Evolutionary conservation across 2,329 filamentous ascomycete species (phyloP).

Genomic region (Colletotrichum neosansevieriae): DNA sequence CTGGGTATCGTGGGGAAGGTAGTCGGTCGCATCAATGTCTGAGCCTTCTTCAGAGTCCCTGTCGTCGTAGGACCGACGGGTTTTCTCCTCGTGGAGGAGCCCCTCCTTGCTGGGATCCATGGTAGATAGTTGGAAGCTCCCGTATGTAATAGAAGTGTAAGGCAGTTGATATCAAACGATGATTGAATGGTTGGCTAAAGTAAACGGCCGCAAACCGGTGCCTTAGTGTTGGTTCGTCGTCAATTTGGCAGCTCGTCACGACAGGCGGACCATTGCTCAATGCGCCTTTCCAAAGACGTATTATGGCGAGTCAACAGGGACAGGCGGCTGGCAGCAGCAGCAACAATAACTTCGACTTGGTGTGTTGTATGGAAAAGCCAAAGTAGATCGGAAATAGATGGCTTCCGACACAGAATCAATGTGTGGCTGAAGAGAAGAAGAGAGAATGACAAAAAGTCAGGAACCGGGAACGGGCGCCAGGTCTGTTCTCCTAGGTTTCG

Average conservation of each 20-base stretch:
- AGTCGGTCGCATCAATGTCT: conserved; percentile 49
- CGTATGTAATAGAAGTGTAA: background rate
- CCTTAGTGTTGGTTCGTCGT: background rate
- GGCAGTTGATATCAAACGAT: background rate
- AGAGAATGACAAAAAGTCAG: conserved; percentile 14
- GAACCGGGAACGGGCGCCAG: conserved; percentile 21
- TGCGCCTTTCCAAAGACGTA: background rate
- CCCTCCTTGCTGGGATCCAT: conserved; percentile 50
- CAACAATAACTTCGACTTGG: background rate
- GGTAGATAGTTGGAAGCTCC: background rate
- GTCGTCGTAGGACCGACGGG: conserved; percentile 44
- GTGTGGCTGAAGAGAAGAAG: background rate
- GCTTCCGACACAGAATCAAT: conserved; percentile 2
- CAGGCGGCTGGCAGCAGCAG: background rate
- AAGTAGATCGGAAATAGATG: background rate
- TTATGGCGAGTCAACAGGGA: background rate
- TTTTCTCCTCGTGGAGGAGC: conserved; percentile 45
- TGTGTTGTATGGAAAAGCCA: too few species aligned
- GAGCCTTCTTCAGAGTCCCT: conserved; percentile 45
- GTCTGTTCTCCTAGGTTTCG: conserved; percentile 37
- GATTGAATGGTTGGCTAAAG: background rate
- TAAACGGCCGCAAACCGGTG: background rate
- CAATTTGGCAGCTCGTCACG: conserved; percentile 3
- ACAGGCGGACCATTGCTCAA: conserved; percentile 25
- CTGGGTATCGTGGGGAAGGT: conserved; percentile 41